phyloP scores from a whole-genome alignment of 768 basidiomycete genomes.

The Collybia nuda region DNA sequence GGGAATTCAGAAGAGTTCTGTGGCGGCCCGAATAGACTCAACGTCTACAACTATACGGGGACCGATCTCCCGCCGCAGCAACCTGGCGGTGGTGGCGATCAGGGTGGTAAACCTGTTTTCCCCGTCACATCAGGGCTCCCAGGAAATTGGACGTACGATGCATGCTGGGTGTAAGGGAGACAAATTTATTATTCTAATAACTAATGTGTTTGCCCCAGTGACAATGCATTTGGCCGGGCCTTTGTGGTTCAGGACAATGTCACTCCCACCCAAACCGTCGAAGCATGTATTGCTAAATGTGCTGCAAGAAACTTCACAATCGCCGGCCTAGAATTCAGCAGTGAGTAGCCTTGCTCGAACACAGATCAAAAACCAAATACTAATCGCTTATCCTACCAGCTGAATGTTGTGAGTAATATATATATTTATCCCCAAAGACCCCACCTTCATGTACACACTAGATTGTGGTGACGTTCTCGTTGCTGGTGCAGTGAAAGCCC shows the following conservation, averaged over 20 bases:
- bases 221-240: constrained; percentile 67
- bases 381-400: constrained; percentile 15
- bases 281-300: constrained; percentile 65
- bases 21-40: constrained; percentile 69
- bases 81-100: constrained; percentile 33
- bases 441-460: constrained; percentile 19
- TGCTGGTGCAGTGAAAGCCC: constrained; percentile 53
- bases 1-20: constrained; percentile 69
- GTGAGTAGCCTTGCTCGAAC: constrained; percentile 30
- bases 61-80: constrained; percentile 41
- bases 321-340: constrained; percentile 68
- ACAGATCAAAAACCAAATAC: constrained; percentile 5
- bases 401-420: constrained; percentile 43
- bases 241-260: constrained; percentile 30
- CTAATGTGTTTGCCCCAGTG: constrained; percentile 19
- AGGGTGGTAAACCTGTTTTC: constrained; percentile 30
- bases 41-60: constrained; percentile 71
- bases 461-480: constrained; percentile 72
- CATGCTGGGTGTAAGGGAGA: constrained; percentile 60
- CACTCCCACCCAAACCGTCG: constrained; percentile 47
- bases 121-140: constrained; percentile 56
- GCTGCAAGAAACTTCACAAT: constrained; percentile 53
- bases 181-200: not conserved
- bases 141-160: constrained; percentile 55
- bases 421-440: too few species aligned